These are phyloP conservation scores for Gaillardinia entomophila DNA, from an alignment of 805 yeast genomes.

Conservation along the genomic window DNA sequence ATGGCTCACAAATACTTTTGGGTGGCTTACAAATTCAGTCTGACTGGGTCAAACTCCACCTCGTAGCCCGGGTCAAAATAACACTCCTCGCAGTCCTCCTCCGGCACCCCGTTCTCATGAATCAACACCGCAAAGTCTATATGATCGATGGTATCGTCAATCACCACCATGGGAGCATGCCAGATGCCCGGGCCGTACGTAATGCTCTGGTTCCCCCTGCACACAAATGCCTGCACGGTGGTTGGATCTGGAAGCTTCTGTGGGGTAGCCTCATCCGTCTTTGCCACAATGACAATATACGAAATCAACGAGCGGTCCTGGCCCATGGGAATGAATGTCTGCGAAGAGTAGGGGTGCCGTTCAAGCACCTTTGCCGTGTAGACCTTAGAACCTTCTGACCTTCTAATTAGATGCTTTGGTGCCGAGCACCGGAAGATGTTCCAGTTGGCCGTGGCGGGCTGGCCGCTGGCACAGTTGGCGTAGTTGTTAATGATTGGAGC, in stretches of 20 bases:
- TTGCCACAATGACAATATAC: slow-evolving; percentile 79
- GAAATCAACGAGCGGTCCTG: slow-evolving; percentile 41
- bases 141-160: slow-evolving; percentile 47
- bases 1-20: too few relatives aligned
- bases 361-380: slow-evolving; percentile 70
- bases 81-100: slow-evolving; percentile 81
- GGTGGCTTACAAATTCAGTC: too few relatives aligned
- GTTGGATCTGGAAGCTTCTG: slow-evolving; percentile 55
- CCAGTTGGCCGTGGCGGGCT: slow-evolving; percentile 59
- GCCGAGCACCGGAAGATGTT: slow-evolving; percentile 80
- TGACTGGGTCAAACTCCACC: slow-evolving; percentile 24
- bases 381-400: slow-evolving; percentile 6
- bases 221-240: slow-evolving; percentile 60
- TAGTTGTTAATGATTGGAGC: slow-evolving; percentile 60
- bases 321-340: slow-evolving; percentile 92
- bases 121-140: slow-evolving; percentile 84
- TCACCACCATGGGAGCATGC: slow-evolving; percentile 96
- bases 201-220: slow-evolving; percentile 81
- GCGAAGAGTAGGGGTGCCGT: slow-evolving; percentile 85
- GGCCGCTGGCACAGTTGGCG: slow-evolving; percentile 39
- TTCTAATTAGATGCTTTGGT: slow-evolving; percentile 53
- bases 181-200: slow-evolving; percentile 83
- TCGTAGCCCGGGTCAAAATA: slow-evolving; percentile 56
- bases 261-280: slow-evolving; percentile 29
- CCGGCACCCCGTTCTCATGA: slow-evolving; percentile 73